These are phyloP conservation scores for Trichoderma atroviride DNA, from an alignment of 2,329 filamentous ascomycete species.

Conservation along the genomic window DNA sequence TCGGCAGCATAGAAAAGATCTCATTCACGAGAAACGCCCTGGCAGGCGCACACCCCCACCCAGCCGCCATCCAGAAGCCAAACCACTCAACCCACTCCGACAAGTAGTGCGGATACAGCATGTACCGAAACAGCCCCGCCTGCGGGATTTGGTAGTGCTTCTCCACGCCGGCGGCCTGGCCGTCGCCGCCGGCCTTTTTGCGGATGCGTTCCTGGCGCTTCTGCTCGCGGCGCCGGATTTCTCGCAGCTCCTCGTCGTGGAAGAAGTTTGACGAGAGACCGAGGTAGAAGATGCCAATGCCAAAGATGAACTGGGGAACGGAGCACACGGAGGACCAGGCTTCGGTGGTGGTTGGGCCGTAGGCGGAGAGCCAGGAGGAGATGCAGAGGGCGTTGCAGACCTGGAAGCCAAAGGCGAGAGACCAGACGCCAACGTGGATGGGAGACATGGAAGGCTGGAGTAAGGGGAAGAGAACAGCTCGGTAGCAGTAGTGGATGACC, in stretches of 20 bases:
- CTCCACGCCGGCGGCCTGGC: slow-evolving; percentile 45
- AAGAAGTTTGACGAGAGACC: slow-evolving; percentile 81
- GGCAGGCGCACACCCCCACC: slow-evolving; percentile 70
- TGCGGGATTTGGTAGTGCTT: slow-evolving; percentile 89
- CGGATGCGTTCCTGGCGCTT: slow-evolving; percentile 51
- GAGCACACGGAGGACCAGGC: slow-evolving; percentile 50
- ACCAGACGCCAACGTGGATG: slow-evolving; percentile 71
- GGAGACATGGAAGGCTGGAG: slow-evolving; percentile 92
- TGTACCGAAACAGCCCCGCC: slow-evolving; percentile 77
- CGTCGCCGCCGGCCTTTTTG: slow-evolving; percentile 39
- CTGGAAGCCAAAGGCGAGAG: slow-evolving; percentile 72
- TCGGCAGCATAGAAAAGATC: slow-evolving; percentile 83
- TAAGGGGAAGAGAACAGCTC: slow-evolving; percentile 79
- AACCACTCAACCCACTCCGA: slow-evolving; percentile 96
- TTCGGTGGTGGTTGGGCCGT: slow-evolving; percentile 66
- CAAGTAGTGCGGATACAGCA: slow-evolving; percentile 93
- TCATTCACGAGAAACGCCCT: slow-evolving; percentile 84
- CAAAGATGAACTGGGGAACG: slow-evolving; percentile 57
- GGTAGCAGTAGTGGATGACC: slow-evolving; percentile 87
- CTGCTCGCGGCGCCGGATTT: slow-evolving; percentile 75
- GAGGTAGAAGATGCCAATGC: slow-evolving; percentile 73
- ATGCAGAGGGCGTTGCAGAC: slow-evolving; percentile 76
- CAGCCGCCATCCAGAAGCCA: slow-evolving; percentile 80
- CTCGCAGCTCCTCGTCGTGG: slow-evolving; percentile 86
- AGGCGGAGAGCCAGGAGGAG: slow-evolving; percentile 79